Conservation (phyloP, 441 rosid species). For the Pelargonium fulgidum region DNA sequence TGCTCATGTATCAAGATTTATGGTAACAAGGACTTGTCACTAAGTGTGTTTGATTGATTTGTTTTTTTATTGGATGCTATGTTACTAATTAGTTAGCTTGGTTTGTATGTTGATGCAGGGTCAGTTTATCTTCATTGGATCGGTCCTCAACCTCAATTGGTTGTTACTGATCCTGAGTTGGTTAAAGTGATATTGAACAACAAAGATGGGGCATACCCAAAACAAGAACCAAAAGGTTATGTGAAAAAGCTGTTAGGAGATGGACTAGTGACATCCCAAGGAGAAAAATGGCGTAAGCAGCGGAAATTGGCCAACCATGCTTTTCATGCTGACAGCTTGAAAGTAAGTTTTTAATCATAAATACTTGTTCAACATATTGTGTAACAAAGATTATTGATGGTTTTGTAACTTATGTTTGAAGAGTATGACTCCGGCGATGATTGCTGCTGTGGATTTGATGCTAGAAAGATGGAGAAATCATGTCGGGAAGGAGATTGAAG, state of each 20-base stretch:
- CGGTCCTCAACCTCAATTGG: not conserved
- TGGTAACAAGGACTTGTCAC: not conserved
- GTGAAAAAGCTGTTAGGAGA: not conserved
- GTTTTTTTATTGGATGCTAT: not conserved
- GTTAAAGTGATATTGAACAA: not conserved
- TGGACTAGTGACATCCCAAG: not conserved
- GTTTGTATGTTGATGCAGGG: not conserved
- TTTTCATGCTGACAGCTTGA: not conserved
- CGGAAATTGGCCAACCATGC: slow-evolving; percentile 17
- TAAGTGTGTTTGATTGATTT: not conserved
- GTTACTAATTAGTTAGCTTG: not conserved
- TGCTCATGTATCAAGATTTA: not conserved
- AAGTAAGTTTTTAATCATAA: not conserved
- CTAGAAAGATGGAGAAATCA: slow-evolving; percentile 17
- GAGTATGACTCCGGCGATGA: slow-evolving; percentile 12
- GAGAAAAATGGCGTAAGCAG: not conserved
- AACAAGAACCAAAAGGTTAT: not conserved
- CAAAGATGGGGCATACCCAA: not conserved
- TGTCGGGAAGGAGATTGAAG: slow-evolving; percentile 19
- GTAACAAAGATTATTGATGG: not conserved
- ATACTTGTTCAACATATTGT: no score
- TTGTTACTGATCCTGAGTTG: not conserved
- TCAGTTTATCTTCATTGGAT: not conserved
- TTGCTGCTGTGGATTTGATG: slow-evolving; percentile 19
- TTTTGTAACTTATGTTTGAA: not conserved